Conservation (phyloP, 495 filamentous ascomycete genomes). For the Aspergillus coremiiformis region DNA sequence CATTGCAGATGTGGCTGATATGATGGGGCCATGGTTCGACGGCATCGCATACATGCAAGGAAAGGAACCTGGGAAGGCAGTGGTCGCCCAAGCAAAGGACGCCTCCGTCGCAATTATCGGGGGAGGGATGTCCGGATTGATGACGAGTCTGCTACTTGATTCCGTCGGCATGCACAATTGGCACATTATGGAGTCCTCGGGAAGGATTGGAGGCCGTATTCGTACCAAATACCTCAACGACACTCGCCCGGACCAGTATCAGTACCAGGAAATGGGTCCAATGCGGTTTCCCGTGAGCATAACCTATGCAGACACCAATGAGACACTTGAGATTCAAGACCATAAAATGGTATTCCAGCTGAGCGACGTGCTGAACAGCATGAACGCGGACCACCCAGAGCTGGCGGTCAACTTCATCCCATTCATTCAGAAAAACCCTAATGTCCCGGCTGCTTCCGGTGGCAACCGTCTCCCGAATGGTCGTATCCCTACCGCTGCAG, state of each 20-base stretch:
- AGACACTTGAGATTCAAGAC: slow-evolving; percentile 49
- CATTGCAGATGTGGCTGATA: slow-evolving; percentile 40
- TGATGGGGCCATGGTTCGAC: slow-evolving; percentile 62
- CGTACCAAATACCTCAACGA: slow-evolving; percentile 56
- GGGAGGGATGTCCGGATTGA: slow-evolving; percentile 61
- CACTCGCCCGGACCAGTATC: slow-evolving; percentile 50
- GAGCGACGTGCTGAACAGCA: slow-evolving; percentile 47
- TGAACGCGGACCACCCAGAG: slow-evolving; percentile 45
- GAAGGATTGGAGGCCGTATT: slow-evolving; percentile 50
- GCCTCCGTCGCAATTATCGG: slow-evolving; percentile 53
- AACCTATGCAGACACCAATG: slow-evolving; percentile 44
- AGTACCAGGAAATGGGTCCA: slow-evolving; percentile 71
- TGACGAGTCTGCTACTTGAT: slow-evolving; percentile 45
- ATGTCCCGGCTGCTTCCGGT: slow-evolving; percentile 43
- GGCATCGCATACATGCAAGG: slow-evolving; percentile 54
- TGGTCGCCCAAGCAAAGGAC: slow-evolving; percentile 44
- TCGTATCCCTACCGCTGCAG: slow-evolving; percentile 32
- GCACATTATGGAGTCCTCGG: slow-evolving; percentile 46
- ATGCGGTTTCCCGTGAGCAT: slow-evolving; percentile 55
- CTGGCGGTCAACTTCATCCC: slow-evolving; percentile 59
- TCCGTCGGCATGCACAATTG: slow-evolving; percentile 49
- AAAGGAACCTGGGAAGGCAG: slow-evolving; percentile 44
- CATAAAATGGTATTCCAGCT: slow-evolving; percentile 60
- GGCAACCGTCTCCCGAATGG: slow-evolving; percentile 47
- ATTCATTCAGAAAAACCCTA: slow-evolving; percentile 50